Evolutionary conservation across 163 green algal species (phyloP).

Genomic region (Volvox carteri): DNA sequence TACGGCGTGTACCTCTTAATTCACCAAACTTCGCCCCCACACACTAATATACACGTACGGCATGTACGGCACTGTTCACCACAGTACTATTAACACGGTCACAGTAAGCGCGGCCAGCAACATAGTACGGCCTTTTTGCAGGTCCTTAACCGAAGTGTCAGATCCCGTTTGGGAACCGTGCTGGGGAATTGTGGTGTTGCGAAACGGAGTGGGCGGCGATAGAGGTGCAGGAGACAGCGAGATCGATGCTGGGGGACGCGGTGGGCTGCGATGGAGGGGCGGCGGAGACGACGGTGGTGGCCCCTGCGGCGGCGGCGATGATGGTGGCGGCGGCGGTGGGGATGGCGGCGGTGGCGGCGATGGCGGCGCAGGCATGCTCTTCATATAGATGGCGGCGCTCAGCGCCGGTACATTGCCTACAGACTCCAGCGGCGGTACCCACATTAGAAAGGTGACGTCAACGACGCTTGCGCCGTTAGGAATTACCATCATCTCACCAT

Average conservation of each 20-base stretch:
- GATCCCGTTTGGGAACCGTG: neutral
- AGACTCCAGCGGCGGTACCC: neutral
- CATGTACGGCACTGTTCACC: no score
- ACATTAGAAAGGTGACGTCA: slow-evolving; percentile 37
- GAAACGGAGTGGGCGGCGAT: neutral
- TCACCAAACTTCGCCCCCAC: no score
- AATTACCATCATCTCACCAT: neutral
- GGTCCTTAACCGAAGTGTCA: no score
- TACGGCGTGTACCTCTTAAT: no score
- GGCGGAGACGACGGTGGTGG: neutral
- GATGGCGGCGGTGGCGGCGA: slow-evolving; percentile 43
- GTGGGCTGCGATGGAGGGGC: neutral
- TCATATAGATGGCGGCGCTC: slow-evolving; percentile 5
- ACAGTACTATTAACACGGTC: no score
- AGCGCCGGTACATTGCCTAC: neutral
- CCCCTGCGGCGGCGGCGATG: neutral
- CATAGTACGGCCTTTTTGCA: no score
- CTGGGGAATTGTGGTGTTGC: neutral
- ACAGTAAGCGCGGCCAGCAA: no score
- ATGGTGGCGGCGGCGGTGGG: neutral
- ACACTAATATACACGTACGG: no score
- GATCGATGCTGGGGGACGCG: neutral
- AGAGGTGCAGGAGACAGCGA: neutral
- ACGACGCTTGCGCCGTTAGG: neutral
- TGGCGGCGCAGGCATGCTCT: neutral